Base-by-base conservation (phyloP, 768 basidiomycete species). In the Lentinula detonsa region DNA sequence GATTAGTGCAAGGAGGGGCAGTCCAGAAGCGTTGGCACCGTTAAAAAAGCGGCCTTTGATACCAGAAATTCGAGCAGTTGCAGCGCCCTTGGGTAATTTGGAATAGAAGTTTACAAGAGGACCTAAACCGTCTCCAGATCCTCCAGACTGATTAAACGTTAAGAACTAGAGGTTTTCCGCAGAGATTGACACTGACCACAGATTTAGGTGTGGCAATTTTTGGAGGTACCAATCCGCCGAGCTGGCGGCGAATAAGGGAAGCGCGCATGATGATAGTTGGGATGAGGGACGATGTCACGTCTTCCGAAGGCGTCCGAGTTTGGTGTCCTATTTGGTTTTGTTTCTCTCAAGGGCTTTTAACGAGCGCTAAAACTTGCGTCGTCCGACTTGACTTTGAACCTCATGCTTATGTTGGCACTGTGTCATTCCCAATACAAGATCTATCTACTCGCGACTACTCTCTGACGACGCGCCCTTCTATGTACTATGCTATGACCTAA, bases 61-160 rank as follows among this genome's bases (percentile, higher is more conserved):
- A 21, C 93, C 91, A 59, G 75, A 75, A 57, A 81, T 77, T 18
- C 85, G 76, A 42, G 80, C 71, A 16, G 91, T 79, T 39, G 86
- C 83, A 43, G 85, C 78, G 50, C 95, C 95, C 74, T 98, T 98
- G 65, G 95, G 96, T 54, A 98, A 85, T 75, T 93, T 95, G 62
- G 91, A 94, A 81, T 98, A 98, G 77, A 97, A 98, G 66, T 93
- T 86, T 65, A 97, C 93, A 70, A 98, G 88, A 35, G 87, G 86
- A 61, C 82, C 79, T 57, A 96, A 89, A 64, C 91, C 86, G 48
- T 85, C 85, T 48, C 93, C 92, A 58, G 90, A 85, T 59, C 88
- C 90, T 57, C 91, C 85, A 59, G 91, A 86, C 93, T 95, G 63
- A 57, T 39, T 8, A 61, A 48, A 48, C 21, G 13, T 33, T 51